These are phyloP conservation scores for Trichoderma virens DNA, from an alignment of 495 filamentous ascomycete species.

Conservation along the genomic window DNA sequence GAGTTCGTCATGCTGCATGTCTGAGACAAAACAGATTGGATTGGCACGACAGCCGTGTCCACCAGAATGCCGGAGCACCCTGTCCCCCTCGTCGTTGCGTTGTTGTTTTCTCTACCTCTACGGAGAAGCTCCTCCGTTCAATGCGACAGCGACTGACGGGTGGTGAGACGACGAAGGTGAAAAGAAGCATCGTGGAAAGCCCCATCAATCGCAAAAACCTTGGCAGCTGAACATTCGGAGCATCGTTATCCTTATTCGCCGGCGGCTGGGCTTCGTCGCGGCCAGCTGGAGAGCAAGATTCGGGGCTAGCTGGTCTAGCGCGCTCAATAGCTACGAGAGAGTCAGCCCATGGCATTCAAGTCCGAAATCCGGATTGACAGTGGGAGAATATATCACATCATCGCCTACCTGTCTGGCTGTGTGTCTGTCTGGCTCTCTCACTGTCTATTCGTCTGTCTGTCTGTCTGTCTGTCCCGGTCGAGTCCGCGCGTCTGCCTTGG, in stretches of 20 bases:
- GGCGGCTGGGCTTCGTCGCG: neutral
- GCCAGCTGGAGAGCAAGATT: conserved; percentile 8
- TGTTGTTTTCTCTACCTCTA: no score
- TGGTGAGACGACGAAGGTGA: no score
- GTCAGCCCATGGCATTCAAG: neutral
- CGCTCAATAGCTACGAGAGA: neutral
- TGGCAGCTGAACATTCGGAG: neutral
- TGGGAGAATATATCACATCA: no score
- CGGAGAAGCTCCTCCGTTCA: no score
- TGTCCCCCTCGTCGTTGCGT: neutral
- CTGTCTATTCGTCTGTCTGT: no score
- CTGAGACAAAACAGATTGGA: neutral
- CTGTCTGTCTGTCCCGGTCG: no score
- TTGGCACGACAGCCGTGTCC: neutral
- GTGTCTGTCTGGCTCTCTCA: no score
- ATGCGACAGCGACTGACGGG: no score
- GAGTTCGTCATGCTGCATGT: conserved; percentile 8
- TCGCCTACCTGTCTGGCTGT: no score
- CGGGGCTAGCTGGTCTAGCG: neutral
- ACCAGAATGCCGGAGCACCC: neutral
- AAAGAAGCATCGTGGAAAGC: no score
- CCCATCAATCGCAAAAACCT: neutral
- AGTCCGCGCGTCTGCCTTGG: no score
- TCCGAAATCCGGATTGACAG: neutral
- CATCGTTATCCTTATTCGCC: neutral